Evolutionary conservation across 1,139 yeast species (phyloP).

Genomic region (Protomyces lactucae-debilis): DNA sequence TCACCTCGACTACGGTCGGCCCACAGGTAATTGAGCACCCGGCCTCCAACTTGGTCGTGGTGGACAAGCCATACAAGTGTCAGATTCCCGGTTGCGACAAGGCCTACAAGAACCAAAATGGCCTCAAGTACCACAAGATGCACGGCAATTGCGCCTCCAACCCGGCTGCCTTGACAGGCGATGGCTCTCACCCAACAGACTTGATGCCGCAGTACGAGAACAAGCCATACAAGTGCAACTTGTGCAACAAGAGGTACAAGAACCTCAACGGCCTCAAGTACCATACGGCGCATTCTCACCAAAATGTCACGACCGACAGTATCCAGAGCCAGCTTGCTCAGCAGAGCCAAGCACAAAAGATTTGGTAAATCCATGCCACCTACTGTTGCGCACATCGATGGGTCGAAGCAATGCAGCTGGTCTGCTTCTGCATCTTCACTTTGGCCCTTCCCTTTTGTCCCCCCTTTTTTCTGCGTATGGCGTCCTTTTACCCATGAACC

Average conservation of each 20-base stretch:
- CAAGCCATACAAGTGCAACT: conserved; percentile 97
- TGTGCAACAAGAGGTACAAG: conserved; percentile 95
- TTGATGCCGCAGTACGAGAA: conserved; percentile 88
- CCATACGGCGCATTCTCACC: conserved; percentile 83
- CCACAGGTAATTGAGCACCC: conserved; percentile 37
- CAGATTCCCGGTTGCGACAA: conserved; percentile 98
- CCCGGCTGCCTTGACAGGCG: conserved; percentile 23
- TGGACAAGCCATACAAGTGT: conserved; percentile 88
- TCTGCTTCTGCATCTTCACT: too few species aligned
- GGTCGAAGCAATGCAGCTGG: too few species aligned
- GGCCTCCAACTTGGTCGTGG: conserved; percentile 33
- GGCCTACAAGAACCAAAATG: conserved; percentile 95
- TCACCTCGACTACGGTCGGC: conserved; percentile 1
- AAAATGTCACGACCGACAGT: conserved; percentile 25
- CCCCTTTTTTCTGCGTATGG: not conserved
- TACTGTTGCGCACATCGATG: too few species aligned
- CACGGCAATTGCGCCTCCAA: conserved; percentile 59
- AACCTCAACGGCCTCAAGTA: conserved; percentile 93
- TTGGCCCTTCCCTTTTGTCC: not conserved
- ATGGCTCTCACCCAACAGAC: conserved; percentile 45
- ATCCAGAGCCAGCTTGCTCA: not conserved
- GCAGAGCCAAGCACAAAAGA: not conserved
- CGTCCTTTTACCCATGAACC: not conserved
- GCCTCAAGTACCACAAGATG: conserved; percentile 86
- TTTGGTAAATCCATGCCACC: not conserved